Evolutionary conservation across 495 filamentous ascomycete genomes (phyloP).

Genomic region (Sordaria brevicollis): DNA sequence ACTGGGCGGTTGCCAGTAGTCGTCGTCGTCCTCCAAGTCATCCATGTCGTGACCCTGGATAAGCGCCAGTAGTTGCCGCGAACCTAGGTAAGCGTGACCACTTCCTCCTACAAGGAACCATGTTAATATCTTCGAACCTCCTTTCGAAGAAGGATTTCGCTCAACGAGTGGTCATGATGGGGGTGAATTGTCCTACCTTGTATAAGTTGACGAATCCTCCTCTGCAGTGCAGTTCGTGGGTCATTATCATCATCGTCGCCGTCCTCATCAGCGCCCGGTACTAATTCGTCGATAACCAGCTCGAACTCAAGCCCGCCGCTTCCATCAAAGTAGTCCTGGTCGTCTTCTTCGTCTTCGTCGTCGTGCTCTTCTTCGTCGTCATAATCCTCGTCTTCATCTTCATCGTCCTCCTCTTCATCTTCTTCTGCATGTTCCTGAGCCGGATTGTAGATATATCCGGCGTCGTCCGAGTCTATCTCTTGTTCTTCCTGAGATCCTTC

Average conservation of each 20-base stretch:
- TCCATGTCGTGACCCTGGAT: neutral
- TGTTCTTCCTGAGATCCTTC: neutral
- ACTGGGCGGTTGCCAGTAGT: neutral
- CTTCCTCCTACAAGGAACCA: conserved; percentile 21
- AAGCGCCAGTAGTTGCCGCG: neutral
- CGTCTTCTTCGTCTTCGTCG: conserved; percentile 37
- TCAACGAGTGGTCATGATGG: neutral
- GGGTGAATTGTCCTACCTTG: conserved; percentile 7
- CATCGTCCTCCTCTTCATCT: conserved; percentile 12
- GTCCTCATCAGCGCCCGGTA: neutral
- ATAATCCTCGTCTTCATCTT: conserved; percentile 24
- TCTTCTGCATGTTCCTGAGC: conserved; percentile 4
- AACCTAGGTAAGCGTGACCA: neutral
- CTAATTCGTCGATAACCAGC: conserved; percentile 14
- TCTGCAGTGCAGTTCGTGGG: conserved; percentile 8
- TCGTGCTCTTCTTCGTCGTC: conserved; percentile 41
- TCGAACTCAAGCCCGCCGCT: conserved; percentile 23
- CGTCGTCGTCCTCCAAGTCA: conserved; percentile 27
- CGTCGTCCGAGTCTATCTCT: neutral
- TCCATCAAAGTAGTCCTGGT: conserved; percentile 33
- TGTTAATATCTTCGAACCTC: too few species aligned
- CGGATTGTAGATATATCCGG: neutral
- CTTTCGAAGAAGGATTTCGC: conserved; percentile 19
- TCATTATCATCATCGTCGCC: neutral
- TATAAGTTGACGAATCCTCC: conserved; percentile 21